These are phyloP conservation scores for Lactifluus pinguis DNA, from an alignment of 768 basidiomycete genomes.

Conservation along the genomic window DNA sequence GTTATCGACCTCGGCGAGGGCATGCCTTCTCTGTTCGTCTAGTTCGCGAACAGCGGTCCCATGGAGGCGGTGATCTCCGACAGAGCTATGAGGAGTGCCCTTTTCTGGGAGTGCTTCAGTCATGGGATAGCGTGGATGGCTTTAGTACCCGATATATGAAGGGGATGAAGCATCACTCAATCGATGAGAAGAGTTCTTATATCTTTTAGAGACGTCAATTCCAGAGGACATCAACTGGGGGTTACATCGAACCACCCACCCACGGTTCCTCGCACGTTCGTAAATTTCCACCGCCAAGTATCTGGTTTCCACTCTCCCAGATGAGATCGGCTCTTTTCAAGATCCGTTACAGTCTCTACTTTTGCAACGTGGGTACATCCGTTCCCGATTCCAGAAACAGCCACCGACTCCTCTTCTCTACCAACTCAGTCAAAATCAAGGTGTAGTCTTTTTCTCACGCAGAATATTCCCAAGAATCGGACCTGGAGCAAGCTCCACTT, in stretches of 20 bases:
- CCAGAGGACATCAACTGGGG: neutral
- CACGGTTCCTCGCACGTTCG: constrained; percentile 16
- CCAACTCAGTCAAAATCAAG: neutral
- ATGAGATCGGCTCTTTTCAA: neutral
- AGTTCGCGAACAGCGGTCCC: constrained; percentile 25
- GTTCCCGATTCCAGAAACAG: neutral
- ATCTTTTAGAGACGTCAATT: neutral
- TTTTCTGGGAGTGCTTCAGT: constrained; percentile 5
- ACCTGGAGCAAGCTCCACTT: neutral
- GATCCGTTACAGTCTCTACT: neutral
- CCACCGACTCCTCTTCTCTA: neutral
- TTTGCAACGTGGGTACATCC: no score
- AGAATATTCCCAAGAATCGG: no score
- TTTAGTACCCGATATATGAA: neutral
- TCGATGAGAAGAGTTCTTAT: neutral
- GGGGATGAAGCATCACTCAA: neutral
- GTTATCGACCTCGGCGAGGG: constrained; percentile 80
- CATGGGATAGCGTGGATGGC: neutral
- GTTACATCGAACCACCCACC: neutral
- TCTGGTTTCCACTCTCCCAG: neutral
- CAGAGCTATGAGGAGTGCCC: constrained; percentile 3
- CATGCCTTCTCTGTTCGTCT: constrained; percentile 67
- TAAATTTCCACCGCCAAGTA: neutral
- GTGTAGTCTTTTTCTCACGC: neutral
- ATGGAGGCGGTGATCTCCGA: neutral